Evolutionary conservation across 805 yeast genomes (phyloP), one percentile per base, ranked within the genome.

Genomic region (Metschnikowia colocasiae): DNA sequence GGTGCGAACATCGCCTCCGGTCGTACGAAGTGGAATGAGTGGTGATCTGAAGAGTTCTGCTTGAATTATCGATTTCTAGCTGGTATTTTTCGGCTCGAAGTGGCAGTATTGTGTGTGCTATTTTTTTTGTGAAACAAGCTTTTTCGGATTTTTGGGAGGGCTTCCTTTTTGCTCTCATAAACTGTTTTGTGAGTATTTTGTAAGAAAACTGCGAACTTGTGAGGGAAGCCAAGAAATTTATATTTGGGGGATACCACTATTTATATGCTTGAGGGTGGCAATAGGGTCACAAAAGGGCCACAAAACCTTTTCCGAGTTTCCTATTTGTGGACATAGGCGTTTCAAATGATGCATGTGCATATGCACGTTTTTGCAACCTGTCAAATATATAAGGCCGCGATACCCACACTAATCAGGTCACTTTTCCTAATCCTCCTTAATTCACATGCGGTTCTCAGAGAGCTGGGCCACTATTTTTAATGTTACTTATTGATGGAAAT

Each of bases 1-100:
- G n/a, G 43, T 31, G 43, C 43, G 43, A 39, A 40, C 27, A n/a
- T 40, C 43, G 12, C n/a, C 36, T 26, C 42, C 25, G 12, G 33
- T 9, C 18, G 6, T 13, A 10, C 18, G 33, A 22, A n/a, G 37
- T 12, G 10, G 10, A 12, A 12, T 15, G 30, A n/a, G 22, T 12
- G 20, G 10, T 26, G 15, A 25, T 25, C 6, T 18, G 31, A 6
- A 16, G 10, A 23, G 10, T 12, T 13, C 15, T 12, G 22, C 16
- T 13, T 13, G 19, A 20, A 13, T 20, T 23, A 13, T 18, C 10
- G 0, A 22, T 12, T 22, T 22, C 23, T 3, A 3, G 38, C 12
- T 22, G 16, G 2, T 19, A 12, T 18, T 16, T 32, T 7, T 32
- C 13, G n/a, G n/a, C n/a, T n/a, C n/a, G n/a, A n/a, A n/a, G n/a